Conservation (phyloP, 495 filamentous ascomycete species). For the Eremomyces bilateralis region DNA sequence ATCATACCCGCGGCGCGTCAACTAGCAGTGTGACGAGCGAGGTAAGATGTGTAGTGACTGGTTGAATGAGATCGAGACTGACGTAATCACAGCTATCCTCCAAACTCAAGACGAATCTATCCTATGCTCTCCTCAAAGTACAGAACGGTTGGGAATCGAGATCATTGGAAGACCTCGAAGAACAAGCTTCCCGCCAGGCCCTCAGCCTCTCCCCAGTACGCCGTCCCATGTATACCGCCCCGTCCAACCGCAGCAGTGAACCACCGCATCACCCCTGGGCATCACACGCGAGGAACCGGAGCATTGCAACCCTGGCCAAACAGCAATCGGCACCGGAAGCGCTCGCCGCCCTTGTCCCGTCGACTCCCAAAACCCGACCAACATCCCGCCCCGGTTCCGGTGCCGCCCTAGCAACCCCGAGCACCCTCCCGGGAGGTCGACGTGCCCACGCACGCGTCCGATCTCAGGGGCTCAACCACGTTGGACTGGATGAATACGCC, state of each 20-base stretch:
- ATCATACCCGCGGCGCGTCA: no score
- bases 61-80: no score
- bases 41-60: no score
- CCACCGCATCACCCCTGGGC: background rate
- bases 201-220: conserved; percentile 27
- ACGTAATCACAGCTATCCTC: conserved; percentile 52
- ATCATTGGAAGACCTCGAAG: conserved; percentile 46
- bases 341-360: background rate
- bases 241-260: background rate
- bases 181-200: conserved; percentile 36
- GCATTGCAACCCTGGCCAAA: background rate
- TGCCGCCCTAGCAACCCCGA: no score
- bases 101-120: conserved; percentile 55
- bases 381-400: no score
- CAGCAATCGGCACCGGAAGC: background rate
- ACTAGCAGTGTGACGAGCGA: no score
- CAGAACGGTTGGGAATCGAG: conserved; percentile 64
- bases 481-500: no score
- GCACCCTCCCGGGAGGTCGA: no score
- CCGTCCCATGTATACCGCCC: background rate
- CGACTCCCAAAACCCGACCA: no score
- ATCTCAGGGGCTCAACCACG: no score
- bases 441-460: no score
- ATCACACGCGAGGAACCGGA: background rate
- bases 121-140: conserved; percentile 78